Evolutionary conservation across 352 stramenopile species (phyloP).

Genomic region (Phytophthora podocarpi): DNA sequence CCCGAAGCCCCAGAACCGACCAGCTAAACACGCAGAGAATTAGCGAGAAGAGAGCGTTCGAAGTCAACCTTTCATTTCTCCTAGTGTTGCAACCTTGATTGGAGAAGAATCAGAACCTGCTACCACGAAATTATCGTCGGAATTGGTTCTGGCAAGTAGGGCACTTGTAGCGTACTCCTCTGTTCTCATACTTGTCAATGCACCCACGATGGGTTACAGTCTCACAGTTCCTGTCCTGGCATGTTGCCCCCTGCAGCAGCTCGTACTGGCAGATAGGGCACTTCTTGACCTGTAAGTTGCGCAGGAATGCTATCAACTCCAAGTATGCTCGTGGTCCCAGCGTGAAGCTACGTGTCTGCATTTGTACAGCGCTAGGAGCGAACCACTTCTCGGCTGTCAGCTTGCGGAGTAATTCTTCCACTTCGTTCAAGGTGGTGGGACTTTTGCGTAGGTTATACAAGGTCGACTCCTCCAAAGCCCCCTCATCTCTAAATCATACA

Average conservation of each 20-base stretch:
- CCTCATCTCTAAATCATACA: constrained; percentile 50
- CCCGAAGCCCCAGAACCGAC: constrained; percentile 2
- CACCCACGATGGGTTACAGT: constrained; percentile 58
- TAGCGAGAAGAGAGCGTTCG: neutral
- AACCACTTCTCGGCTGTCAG: constrained; percentile 78
- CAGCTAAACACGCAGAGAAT: constrained; percentile 8
- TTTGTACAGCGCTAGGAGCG: constrained; percentile 40
- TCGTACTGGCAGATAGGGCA: constrained; percentile 82
- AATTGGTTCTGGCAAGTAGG: constrained; percentile 51
- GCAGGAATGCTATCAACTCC: constrained; percentile 76
- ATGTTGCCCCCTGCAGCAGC: constrained; percentile 67
- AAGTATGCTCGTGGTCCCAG: constrained; percentile 73
- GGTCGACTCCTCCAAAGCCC: constrained; percentile 62
- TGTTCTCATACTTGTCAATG: constrained; percentile 69
- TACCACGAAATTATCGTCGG: constrained; percentile 27
- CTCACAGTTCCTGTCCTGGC: constrained; percentile 40
- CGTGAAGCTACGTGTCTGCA: constrained; percentile 52
- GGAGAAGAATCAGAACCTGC: neutral
- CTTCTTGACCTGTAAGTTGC: constrained; percentile 76
- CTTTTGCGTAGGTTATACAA: constrained; percentile 79
- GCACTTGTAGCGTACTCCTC: constrained; percentile 67
- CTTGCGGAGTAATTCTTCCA: constrained; percentile 67
- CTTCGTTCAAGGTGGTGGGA: constrained; percentile 60
- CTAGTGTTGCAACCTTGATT: neutral
- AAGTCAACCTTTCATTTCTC: constrained; percentile 7